Base-by-base conservation (phyloP, 169 alveolate genomes). In the Plasmodium blacklocki region DNA sequence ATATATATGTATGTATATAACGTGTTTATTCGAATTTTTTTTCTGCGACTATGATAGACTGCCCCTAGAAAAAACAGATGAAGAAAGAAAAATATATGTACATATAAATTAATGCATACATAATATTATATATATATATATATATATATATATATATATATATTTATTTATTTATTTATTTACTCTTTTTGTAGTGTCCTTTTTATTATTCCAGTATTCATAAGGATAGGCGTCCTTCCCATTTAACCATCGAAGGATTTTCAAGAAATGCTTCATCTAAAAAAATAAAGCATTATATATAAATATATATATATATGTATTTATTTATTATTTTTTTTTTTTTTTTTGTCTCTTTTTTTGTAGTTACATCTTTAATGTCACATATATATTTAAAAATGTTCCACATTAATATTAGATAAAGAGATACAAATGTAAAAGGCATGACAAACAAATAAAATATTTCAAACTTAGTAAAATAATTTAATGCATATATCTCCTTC, bases 321-420 rank as follows among this genome's bases (percentile, higher is more conserved):
- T 23, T 14, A 6, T 60, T 60, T 60, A 0, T 15, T 15, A 23
- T 60, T 60, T 15, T 60, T 60, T 19, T 19, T 18, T 18, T 59
- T 59, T 19, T 15, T 59, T 54, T 72, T 72, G n/a, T 32, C 8
- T 73, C 54, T 15, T n/a, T 56, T 11, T 54, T 12, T n/a, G 14
- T 23, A 1, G 75, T 78, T 59, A 78, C 89, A 64, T 78, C 89
- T 23, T 58, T 32, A 19, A 78, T 21, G 32, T 67, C 89, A 52
- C 89, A 78, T 47, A 78, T 78, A 50, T 78, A 78, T 45, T 78
- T 78, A 62, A 78, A 78, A 29, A 78, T 9, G 23, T 68, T 78
- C 89, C 89, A 78, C 89, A 78, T 63, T 14, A 70, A 29, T 14
- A 39, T 52, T 6, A 78, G 23, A 19, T 78, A 78, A 26, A 45